Base-by-base conservation (phyloP, 768 basidiomycete species). In the Baorangia bicolor region DNA sequence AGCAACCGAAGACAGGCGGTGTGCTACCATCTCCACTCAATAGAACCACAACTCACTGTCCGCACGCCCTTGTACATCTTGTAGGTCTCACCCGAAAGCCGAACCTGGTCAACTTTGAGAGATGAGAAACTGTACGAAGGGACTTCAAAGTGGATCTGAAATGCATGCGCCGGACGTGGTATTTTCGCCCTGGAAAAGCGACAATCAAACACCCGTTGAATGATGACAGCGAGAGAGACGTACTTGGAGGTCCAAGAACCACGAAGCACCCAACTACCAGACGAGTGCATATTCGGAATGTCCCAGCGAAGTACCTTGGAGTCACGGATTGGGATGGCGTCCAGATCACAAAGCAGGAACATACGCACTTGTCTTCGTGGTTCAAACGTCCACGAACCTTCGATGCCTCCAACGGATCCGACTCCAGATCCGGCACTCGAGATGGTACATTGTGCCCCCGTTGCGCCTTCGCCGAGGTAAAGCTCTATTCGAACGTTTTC, bases 1-100 rank as follows among this genome's bases (percentile, higher is more conserved):
- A 9, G 4, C 33, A 9, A 9, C 48, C 13, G 3, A n/a, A 2
- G 40, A 27, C 5, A 9, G 1, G 3, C 33, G 25, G 21, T 12
- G 23, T 46, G 25, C 50, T 71, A 71, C 70, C 70, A 71, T 42
- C 70, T 64, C 72, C 70, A 71, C 41, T 71, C 70, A 27, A 73
- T 48, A 5, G 60, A 63, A n/a, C 70, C 70, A 49, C 59, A 41
- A 8, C 71, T 50, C 37, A 79, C 76, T 42, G 86, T 84, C 65
- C 93, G 77, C 48, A 97, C 88, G 16, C 94, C 94, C 71, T 95
- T 96, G 74, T 90, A 97, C 12, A 90, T 90, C 71, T 95, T 96
- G 72, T 95, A 95, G 12, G 72, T 73, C 69, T 94, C 92, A 13
- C 88, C 86, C 2, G 78, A 85, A 27, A 92, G 75, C 70, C 86